Conservation (phyloP, 176 grass and related monocot species). For the Hordeum vulgare region DNA sequence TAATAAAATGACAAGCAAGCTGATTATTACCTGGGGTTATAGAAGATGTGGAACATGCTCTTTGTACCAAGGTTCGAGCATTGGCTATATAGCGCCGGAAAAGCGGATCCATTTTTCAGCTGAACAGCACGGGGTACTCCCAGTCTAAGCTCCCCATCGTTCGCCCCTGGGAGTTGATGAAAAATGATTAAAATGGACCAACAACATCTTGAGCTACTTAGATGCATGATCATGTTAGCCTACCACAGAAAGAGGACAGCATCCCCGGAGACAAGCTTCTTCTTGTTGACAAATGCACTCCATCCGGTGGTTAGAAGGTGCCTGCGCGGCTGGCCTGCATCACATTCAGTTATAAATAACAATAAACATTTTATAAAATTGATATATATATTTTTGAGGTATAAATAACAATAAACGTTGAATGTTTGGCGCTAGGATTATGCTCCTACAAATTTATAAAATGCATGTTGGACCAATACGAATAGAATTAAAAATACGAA, state of each 20-base stretch:
- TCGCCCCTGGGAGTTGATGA: constrained; percentile 54
- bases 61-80: too few relatives aligned
- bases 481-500: too few relatives aligned
- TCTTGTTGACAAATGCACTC: constrained; percentile 98
- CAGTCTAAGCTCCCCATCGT: too few relatives aligned
- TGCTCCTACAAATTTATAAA: too few relatives aligned
- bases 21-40: constrained; percentile 68
- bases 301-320: constrained; percentile 97
- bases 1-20: not conserved
- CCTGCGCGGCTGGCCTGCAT: constrained; percentile 86
- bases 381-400: too few relatives aligned
- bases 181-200: not conserved
- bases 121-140: too few relatives aligned
- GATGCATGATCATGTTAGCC: not conserved
- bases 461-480: too few relatives aligned
- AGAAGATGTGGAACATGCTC: constrained; percentile 73
- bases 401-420: too few relatives aligned
- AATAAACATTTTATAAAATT: too few relatives aligned
- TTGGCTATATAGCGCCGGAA: too few relatives aligned
- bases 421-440: too few relatives aligned
- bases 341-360: constrained; percentile 39
- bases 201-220: not conserved
- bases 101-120: too few relatives aligned
- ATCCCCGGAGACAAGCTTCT: constrained; percentile 91
- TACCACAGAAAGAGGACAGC: constrained; percentile 91